Conservation (phyloP, 257 asterid species). For the Eustoma russellianum region DNA sequence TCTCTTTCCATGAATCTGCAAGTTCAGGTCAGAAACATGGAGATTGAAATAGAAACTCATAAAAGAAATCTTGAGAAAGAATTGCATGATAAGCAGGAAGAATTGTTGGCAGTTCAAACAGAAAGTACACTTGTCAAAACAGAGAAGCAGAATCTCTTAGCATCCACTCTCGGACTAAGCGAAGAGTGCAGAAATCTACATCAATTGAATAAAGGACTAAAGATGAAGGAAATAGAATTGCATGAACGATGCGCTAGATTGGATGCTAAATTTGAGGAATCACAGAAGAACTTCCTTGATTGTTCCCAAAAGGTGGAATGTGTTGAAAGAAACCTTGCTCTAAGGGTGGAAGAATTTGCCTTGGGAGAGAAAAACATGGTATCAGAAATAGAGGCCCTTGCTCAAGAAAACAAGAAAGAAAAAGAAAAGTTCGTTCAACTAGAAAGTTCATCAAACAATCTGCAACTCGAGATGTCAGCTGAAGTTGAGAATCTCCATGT, state of each 20-base stretch:
- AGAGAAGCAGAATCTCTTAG: constrained; percentile 34
- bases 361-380: constrained; percentile 33
- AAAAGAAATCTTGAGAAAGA: constrained; percentile 24
- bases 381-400: constrained; percentile 40
- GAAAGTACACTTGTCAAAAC: constrained; percentile 29
- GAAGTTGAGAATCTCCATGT: constrained; percentile 28
- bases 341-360: constrained; percentile 30
- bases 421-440: constrained; percentile 27
- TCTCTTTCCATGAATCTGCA: constrained; percentile 27
- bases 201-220: constrained; percentile 28
- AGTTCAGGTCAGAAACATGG: constrained; percentile 33
- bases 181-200: constrained; percentile 27
- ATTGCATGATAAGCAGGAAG: constrained; percentile 28
- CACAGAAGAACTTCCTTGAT: constrained; percentile 29
- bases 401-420: constrained; percentile 27
- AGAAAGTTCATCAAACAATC: constrained; percentile 31
- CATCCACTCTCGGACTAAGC: constrained; percentile 19
- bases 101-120: constrained; percentile 30
- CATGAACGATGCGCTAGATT: constrained; percentile 24
- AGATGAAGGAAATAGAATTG: constrained; percentile 35
- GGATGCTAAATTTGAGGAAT: constrained; percentile 32
- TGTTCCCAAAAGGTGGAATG: constrained; percentile 32
- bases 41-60: constrained; percentile 31
- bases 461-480: constrained; percentile 18
- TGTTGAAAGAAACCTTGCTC: constrained; percentile 42